Evolutionary conservation across 208 protist genomes (phyloP), one percentile per base, ranked within the genome.

Genomic region (Trypanosoma rangeli): DNA sequence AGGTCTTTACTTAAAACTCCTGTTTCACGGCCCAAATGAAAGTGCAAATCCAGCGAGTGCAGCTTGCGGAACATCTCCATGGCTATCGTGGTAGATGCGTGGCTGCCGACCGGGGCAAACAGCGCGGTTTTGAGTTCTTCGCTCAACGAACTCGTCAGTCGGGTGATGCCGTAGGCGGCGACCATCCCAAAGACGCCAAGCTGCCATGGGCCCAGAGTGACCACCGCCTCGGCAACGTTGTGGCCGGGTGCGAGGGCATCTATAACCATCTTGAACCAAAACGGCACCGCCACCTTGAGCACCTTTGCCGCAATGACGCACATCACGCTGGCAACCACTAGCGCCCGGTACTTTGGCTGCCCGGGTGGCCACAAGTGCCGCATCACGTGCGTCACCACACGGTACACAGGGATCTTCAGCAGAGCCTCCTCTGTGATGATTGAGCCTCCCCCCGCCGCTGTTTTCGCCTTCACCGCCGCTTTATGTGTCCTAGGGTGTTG

Each of bases 11-110:
- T 92, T 31, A 98, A 70, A 56, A 92, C 90, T 72, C 94, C 95
- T 13, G 93, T 98, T 72, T 97, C 87, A 20, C 92, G 83, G 71
- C 85, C 87, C 8, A 98, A 70, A 73, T 98, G 94, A 65, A 93
- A 98, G 48, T 80, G 68, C 15, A 97, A 79, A 70, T 95, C 89
- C 56, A 97, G 89, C 18, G 71, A 63, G 72, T 96, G 94, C 49
- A 98, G 74, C 71, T 97, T 94, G 61, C 80, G 54, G 68, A 96
- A 93, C 78, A 97, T 89, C 76, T 95, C 80, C 83, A 96, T 90
- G 39, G 85, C 72, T 29, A 98, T 80, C 60, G 82, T 83, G 5
- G 88, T 94, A 8, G 92, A 90, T 20, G 92, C 90, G 59, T 92
- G 83, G 49, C 83, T 83, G 35, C 90, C 89, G 35, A 98, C 92